phyloP scores from a whole-genome alignment of 176 grass and related monocot species.

The Olyra latifolia region DNA sequence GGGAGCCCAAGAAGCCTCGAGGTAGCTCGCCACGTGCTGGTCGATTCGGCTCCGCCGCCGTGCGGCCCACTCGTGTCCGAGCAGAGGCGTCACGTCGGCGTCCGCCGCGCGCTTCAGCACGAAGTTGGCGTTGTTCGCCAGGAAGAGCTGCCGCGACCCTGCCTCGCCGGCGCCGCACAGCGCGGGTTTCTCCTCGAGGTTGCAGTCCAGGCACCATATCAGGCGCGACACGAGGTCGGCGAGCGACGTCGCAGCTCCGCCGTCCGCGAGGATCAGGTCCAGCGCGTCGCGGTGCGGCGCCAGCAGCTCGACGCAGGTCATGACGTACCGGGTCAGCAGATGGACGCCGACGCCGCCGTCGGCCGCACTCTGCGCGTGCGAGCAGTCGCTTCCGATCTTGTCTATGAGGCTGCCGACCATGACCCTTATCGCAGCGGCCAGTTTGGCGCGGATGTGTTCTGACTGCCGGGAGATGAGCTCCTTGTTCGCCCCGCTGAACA shows the following conservation, averaged over 20 bases:
- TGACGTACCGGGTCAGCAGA: neutral
- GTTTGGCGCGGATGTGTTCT: neutral
- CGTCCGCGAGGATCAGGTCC: slow-evolving; percentile 9
- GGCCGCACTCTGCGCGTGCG: neutral
- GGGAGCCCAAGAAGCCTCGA: neutral
- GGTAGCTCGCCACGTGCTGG: slow-evolving; percentile 15
- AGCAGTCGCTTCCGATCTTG: neutral
- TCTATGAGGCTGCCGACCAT: neutral
- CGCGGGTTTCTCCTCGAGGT: neutral
- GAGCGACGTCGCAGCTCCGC: neutral
- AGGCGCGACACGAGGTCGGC: neutral
- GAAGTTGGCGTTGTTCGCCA: slow-evolving; percentile 12
- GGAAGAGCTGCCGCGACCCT: slow-evolving; percentile 1
- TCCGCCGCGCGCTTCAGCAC: neutral
- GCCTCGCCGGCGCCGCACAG: neutral
- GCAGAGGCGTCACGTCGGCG: neutral
- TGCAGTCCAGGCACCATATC: neutral
- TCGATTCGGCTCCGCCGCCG: neutral
- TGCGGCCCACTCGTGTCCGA: slow-evolving; percentile 19
- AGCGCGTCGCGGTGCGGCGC: slow-evolving; percentile 6
- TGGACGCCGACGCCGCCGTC: slow-evolving; percentile 20
- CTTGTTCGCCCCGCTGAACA: slow-evolving; percentile 22
- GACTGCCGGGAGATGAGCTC: neutral
- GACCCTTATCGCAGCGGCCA: neutral
- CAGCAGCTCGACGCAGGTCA: slow-evolving; percentile 15